Base-by-base conservation (phyloP, 306 rosid species). In the Fagus crenata region DNA sequence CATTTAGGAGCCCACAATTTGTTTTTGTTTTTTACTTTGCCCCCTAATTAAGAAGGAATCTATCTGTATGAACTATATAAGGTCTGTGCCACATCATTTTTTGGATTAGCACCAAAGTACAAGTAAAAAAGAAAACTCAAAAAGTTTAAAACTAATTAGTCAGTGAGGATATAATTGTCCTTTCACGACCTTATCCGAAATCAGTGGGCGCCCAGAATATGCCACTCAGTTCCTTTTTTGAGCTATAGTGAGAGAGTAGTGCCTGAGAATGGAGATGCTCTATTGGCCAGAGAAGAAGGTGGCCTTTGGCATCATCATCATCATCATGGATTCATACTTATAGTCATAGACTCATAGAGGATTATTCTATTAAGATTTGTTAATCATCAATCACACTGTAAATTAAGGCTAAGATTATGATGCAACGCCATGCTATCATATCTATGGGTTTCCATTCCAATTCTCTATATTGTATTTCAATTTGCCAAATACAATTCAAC, bases 121-220 rank as follows among this genome's bases (percentile, higher is more conserved):
- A 22, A 22, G 28, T 22, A 22, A 22, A 46, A 33, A 54, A 49
- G 6, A 32, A 33, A 75, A 51, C 37, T 14, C 3, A 9, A 43
- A 36, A 54, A 68, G 14, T 36, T 22, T 32, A 17, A 42, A 37
- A 18, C 2, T 40, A 17, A 9, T 46, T 12, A 2, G 18, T 42
- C 7, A 8, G 43, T 17, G 43, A 77, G 86, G 93, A 39, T 2
- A 81, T 0, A 69, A 53, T 67, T 5, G 95, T 84, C 89, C 79
- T 84, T 85, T 5, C 4, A 18, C 35, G 39, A 84, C 76, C 91
- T 90, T 93, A 93, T 87, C 96, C 90, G 67, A 53, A 74, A 85
- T 46, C 72, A 1, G 80, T 69, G 86, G 83, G 84, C 76, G 4
- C 78, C 75, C 14, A 33, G 86, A 86, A 85, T 72, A 76, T 82